Conservation (phyloP, 2,329 filamentous ascomycete species). For the Fusarium agapanthi region DNA sequence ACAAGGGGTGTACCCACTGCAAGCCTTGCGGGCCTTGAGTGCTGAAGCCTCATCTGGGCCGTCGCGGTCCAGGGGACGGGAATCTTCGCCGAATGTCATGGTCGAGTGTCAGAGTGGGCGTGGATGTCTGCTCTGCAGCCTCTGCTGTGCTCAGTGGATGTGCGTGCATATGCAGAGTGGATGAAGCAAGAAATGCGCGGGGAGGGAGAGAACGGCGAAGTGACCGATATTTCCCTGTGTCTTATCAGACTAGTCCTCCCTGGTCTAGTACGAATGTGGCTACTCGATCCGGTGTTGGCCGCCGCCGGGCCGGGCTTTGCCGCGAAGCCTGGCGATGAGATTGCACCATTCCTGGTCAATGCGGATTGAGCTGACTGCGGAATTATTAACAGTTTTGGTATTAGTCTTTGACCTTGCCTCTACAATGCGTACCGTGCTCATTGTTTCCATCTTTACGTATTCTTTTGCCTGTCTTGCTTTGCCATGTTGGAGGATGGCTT, state of each 20-base stretch:
- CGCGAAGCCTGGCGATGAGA: not conserved
- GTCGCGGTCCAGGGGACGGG: constrained; percentile 3
- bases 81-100: constrained; percentile 14
- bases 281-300: not conserved
- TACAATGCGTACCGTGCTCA: not conserved
- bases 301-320: constrained; percentile 4
- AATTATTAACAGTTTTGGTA: constrained; percentile 4
- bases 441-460: not conserved
- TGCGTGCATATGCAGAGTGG: constrained; percentile 5
- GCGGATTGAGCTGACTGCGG: not conserved
- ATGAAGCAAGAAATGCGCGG: constrained; percentile 3
- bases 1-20: not conserved
- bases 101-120: not conserved
- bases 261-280: constrained; percentile 1
- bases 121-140: not conserved
- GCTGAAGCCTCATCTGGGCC: not conserved
- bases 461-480: not conserved
- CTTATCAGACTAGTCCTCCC: not conserved
- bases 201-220: constrained; percentile 6
- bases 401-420: constrained; percentile 1
- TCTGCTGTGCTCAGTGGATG: not conserved
- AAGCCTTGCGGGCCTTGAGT: constrained; percentile 16
- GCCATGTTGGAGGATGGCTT: not conserved
- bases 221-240: constrained; percentile 10
- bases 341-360: not conserved